These are phyloP conservation scores for Botrytis porri DNA, from an alignment of 2,329 filamentous ascomycete genomes.

Conservation along the genomic window DNA sequence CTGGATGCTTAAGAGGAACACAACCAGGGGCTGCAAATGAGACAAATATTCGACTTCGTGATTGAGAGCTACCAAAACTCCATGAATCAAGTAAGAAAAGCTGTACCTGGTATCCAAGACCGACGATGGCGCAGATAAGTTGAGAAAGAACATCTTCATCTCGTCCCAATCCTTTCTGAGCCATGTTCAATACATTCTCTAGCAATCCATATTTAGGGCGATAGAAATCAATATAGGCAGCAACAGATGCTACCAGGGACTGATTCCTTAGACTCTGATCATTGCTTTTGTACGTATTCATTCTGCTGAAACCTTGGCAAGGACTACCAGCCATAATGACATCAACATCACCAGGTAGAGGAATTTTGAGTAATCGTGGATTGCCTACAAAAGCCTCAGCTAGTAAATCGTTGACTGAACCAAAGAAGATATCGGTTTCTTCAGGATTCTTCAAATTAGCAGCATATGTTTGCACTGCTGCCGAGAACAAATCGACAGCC, in stretches of 20 bases:
- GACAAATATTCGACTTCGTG: conserved; percentile 66
- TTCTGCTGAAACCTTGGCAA: conserved; percentile 69
- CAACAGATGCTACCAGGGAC: conserved; percentile 74
- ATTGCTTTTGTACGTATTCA: conserved; percentile 59
- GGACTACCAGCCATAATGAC: conserved; percentile 72
- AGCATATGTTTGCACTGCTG: conserved; percentile 69
- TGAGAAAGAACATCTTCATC: conserved; percentile 69
- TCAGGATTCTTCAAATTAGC: conserved; percentile 55
- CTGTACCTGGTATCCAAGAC: conserved; percentile 72
- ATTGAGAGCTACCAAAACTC: conserved; percentile 64
- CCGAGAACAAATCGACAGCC: conserved; percentile 63
- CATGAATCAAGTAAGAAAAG: conserved; percentile 68
- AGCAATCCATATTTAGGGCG: conserved; percentile 71
- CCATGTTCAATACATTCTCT: conserved; percentile 72
- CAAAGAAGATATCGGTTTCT: conserved; percentile 56
- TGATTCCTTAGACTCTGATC: conserved; percentile 62
- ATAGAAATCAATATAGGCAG: conserved; percentile 71
- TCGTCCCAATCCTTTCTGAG: conserved; percentile 43
- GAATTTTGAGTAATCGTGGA: conserved; percentile 45
- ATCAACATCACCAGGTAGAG: conserved; percentile 60
- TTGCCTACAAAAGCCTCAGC: conserved; percentile 51
- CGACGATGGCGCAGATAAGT: conserved; percentile 68
- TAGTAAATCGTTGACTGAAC: conserved; percentile 70
- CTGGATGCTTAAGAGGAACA: conserved; percentile 53
- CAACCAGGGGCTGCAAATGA: conserved; percentile 66